These are phyloP conservation scores for Plectosphaerella sp. DNA, from an alignment of 2,329 filamentous ascomycete genomes.

Conservation along the genomic window DNA sequence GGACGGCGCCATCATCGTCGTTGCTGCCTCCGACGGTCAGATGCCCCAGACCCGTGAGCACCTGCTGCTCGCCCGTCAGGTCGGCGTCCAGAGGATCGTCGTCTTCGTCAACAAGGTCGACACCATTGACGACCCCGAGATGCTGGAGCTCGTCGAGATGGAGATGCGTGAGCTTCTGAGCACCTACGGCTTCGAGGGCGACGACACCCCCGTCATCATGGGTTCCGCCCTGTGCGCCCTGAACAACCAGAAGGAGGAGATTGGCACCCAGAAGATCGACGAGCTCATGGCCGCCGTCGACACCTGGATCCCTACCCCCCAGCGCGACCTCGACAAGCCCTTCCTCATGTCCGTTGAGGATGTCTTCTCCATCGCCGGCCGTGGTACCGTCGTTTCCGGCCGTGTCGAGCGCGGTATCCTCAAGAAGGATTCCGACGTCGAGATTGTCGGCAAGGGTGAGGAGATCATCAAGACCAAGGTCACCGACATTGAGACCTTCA, in stretches of 20 bases:
- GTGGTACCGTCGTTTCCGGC: constrained; percentile 94
- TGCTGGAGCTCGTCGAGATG: constrained; percentile 99
- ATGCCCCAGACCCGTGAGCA: constrained; percentile 99
- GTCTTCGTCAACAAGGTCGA: constrained; percentile 99
- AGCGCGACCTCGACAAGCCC: constrained; percentile 93
- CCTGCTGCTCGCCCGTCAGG: constrained; percentile 93
- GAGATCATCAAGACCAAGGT: constrained; percentile 96
- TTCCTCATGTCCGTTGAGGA: constrained; percentile 99
- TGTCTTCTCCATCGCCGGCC: constrained; percentile 84
- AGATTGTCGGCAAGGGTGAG: constrained; percentile 83
- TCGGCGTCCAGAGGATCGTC: constrained; percentile 96
- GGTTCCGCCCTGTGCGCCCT: constrained; percentile 94
- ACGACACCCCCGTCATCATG: constrained; percentile 95
- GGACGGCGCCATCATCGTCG: constrained; percentile 98
- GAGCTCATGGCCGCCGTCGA: constrained; percentile 88
- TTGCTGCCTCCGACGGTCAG: constrained; percentile 96
- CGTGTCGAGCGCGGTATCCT: constrained; percentile 94
- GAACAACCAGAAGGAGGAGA: constrained; percentile 80
- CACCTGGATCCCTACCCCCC: constrained; percentile 90
- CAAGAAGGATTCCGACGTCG: constrained; percentile 92
- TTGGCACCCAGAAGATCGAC: constrained; percentile 84
- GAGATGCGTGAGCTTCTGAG: constrained; percentile 97
- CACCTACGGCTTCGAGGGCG: constrained; percentile 95
- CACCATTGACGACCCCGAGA: constrained; percentile 94
- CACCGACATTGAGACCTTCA: constrained; percentile 99